phyloP scores from a whole-genome alignment of 2,329 filamentous ascomycete genomes.

The Diaporthe destruens region DNA sequence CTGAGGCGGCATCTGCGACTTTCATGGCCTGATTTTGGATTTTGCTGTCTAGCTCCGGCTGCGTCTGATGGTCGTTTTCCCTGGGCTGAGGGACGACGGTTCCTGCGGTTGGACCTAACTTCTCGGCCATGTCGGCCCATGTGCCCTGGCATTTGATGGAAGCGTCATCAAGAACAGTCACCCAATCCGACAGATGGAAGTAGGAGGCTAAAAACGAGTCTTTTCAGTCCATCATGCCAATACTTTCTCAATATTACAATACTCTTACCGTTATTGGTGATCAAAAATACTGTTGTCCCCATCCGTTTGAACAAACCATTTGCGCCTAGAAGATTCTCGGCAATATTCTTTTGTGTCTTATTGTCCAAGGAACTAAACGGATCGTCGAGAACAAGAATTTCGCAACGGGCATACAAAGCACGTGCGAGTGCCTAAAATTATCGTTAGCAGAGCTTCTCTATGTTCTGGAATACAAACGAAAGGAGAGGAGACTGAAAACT shows the following conservation, averaged over 20 bases:
- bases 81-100: neutral
- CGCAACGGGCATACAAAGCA: slow-evolving; percentile 2
- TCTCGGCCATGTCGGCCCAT: neutral
- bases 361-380: neutral
- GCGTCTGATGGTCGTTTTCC: neutral
- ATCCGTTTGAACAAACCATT: neutral
- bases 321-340: neutral
- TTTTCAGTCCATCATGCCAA: neutral
- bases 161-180: neutral
- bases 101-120: neutral
- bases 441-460: neutral
- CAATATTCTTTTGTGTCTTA: neutral
- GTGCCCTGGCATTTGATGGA: neutral
- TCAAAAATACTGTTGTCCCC: neutral
- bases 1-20: neutral
- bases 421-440: neutral
- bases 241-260: neutral
- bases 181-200: neutral
- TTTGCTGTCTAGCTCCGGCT: neutral
- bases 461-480: too few relatives aligned
- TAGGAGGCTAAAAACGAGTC: neutral
- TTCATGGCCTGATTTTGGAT: neutral
- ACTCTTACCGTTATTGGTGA: neutral
- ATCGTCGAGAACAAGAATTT: neutral
- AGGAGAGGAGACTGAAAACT: too few relatives aligned